Base-by-base conservation (phyloP, 108 stramenopile species). In the Poteriospumella lacustris region DNA sequence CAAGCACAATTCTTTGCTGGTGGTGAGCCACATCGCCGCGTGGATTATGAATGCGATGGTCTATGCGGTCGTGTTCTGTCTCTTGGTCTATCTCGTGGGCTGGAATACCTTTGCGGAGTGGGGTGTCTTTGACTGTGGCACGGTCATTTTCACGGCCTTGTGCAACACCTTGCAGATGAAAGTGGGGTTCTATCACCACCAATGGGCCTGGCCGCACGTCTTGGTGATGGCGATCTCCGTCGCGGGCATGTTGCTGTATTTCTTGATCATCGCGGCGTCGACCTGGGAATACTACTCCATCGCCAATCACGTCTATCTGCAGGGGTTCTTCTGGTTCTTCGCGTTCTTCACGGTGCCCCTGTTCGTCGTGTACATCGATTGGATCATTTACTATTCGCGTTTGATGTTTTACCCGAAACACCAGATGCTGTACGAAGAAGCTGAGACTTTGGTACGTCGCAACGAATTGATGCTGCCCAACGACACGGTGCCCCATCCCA, bases 11-110 rank as follows among this genome's bases (percentile, higher is more conserved):
- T 9, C 5, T 3, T 56, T 29, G 15, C 47, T 73, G 38, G 3
- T 33, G 31, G 36, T 73, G 28, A 3, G 41, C 42, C 31, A 5
- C 5, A 24, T 73, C 9, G 15, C 3, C 3, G 36, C 5, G 42
- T 73, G 70, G 70, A 73, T 73, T 73, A 9, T 73, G 9, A 73
- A 73, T 73, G 70, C 70, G 9, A 3, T 5, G 26, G 19, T 73
- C 41, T 73, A 73, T 73, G 70, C 70, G 3, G 24, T 73, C 3
- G 70, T 73, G 70, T 42, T 73, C 28, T 73, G 70, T 38, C 36
- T 73, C 9, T 3, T 73, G 5, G 9, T 3, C 15, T 73, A 52
- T 24, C 31, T 33, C 41, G 70, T 73, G 3, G 9, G 26, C 9
- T 36, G 26, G 26, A 24, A 24, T 28, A 52, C 70, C 47, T 73